These are phyloP conservation scores for Leucosporidium scottii DNA, from an alignment of 768 basidiomycete genomes.

Conservation along the genomic window DNA sequence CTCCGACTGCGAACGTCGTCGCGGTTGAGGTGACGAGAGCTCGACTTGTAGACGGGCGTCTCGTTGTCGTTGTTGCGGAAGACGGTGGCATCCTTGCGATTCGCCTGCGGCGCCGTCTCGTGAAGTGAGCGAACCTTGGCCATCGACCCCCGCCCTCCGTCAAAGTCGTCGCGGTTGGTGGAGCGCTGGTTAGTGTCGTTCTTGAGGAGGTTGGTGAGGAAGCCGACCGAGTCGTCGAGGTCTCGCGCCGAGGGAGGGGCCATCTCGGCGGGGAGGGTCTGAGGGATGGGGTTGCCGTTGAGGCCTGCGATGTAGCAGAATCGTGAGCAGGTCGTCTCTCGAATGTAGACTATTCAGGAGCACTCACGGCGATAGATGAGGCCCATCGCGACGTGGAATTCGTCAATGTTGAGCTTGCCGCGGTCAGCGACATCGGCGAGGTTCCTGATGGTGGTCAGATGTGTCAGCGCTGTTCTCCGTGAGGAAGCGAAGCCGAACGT, in stretches of 20 bases:
- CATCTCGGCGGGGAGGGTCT: constrained; percentile 76
- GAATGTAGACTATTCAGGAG: background rate
- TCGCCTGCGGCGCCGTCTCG: constrained; percentile 19
- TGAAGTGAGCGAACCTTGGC: constrained; percentile 64
- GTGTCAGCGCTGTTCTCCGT: constrained; percentile 2
- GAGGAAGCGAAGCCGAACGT: constrained; percentile 38
- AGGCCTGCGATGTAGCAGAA: constrained; percentile 52
- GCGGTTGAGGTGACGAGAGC: constrained; percentile 76
- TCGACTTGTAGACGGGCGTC: constrained; percentile 68
- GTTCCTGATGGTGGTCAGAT: constrained; percentile 48
- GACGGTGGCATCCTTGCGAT: constrained; percentile 70
- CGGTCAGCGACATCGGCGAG: constrained; percentile 88
- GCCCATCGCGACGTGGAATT: constrained; percentile 98
- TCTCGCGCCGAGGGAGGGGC: constrained; percentile 85
- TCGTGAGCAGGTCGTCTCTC: constrained; percentile 1
- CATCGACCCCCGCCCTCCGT: constrained; percentile 51
- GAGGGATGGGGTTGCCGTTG: constrained; percentile 86
- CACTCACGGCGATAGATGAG: constrained; percentile 87
- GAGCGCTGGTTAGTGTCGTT: constrained; percentile 65
- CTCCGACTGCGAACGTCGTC: constrained; percentile 69
- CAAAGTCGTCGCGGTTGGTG: constrained; percentile 39
- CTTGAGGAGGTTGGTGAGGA: constrained; percentile 77
- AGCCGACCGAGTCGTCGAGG: constrained; percentile 78
- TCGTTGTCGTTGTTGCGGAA: constrained; percentile 70
- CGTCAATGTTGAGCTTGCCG: constrained; percentile 87